These are phyloP conservation scores for Pittosporum tobira DNA, from an alignment of 129 eudicot species.

Conservation along the genomic window DNA sequence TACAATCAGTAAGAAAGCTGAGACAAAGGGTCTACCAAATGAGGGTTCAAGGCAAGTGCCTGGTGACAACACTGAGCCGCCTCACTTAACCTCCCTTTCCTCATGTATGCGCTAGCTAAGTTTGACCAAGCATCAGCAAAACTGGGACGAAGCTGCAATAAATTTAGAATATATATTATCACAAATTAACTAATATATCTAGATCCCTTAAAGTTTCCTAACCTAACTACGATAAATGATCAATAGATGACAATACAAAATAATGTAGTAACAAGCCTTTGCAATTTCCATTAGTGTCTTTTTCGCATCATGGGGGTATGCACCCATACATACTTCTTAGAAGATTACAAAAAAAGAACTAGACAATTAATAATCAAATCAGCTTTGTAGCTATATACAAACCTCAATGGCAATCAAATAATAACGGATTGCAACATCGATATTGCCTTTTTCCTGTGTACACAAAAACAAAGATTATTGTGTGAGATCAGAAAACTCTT, in stretches of 20 bases:
- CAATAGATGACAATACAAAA: too few species aligned
- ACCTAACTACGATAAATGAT: too few species aligned
- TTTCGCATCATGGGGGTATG: too few species aligned
- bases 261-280: too few species aligned
- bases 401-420: constrained; percentile 94
- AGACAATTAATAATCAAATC: not conserved
- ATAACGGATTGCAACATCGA: constrained; percentile 87
- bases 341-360: not conserved
- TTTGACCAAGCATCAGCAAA: constrained; percentile 99
- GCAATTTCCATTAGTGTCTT: too few species aligned
- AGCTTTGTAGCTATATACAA: constrained; percentile 10
- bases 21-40: constrained; percentile 38
- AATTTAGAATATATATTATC: too few species aligned
- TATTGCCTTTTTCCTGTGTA: constrained; percentile 89
- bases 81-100: constrained; percentile 83
- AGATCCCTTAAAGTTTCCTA: too few species aligned
- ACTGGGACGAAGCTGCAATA: constrained; percentile 86
- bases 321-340: not conserved
- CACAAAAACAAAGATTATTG: constrained; percentile 3
- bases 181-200: too few species aligned
- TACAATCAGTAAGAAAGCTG: not conserved
- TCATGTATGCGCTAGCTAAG: constrained; percentile 95
- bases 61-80: constrained; percentile 98
- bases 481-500: not conserved
- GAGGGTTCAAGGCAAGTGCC: constrained; percentile 95